phyloP scores from a whole-genome alignment of 1,284 basidiomycete species.

The Malassezia pachydermatis region DNA sequence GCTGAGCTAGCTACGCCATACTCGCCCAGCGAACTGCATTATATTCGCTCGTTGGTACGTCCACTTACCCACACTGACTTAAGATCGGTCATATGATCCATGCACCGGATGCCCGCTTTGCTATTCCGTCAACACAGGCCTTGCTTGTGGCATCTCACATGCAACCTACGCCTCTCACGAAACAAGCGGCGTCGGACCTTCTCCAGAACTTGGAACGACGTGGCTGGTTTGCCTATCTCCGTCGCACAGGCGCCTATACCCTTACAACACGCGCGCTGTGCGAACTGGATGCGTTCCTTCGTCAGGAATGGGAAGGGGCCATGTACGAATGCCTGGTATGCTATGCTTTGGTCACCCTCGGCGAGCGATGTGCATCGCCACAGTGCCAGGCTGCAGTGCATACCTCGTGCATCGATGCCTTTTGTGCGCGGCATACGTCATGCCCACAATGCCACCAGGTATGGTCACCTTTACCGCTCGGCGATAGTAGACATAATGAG shows the following conservation, averaged over 20 bases:
- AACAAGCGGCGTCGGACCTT: constrained; percentile 13
- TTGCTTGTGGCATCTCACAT: constrained; percentile 9
- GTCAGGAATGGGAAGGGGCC: constrained; percentile 9
- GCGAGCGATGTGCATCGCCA: constrained; percentile 5
- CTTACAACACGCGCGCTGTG: constrained; percentile 13
- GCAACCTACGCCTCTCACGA: constrained; percentile 12
- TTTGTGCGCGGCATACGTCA: background rate
- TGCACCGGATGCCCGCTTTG: background rate
- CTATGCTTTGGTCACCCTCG: constrained; percentile 15
- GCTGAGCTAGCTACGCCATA: constrained; percentile 36
- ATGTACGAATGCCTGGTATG: constrained; percentile 13
- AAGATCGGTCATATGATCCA: constrained; percentile 8
- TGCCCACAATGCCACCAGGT: constrained; percentile 7
- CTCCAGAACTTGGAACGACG: constrained; percentile 15
- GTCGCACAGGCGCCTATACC: constrained; percentile 1
- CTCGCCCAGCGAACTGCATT: constrained; percentile 26
- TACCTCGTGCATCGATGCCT: constrained; percentile 1
- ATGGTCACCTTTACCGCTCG: constrained; percentile 8
- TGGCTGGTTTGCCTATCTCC: constrained; percentile 8
- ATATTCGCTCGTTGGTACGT: constrained; percentile 28
- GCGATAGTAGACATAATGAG: background rate
- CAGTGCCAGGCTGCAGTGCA: constrained; percentile 16
- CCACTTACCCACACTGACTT: background rate
- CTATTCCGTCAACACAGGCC: constrained; percentile 13
- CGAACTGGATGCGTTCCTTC: constrained; percentile 17